Evolutionary conservation across 1,284 basidiomycete species (phyloP).

Genomic region (Laetiporus sulphureus): DNA sequence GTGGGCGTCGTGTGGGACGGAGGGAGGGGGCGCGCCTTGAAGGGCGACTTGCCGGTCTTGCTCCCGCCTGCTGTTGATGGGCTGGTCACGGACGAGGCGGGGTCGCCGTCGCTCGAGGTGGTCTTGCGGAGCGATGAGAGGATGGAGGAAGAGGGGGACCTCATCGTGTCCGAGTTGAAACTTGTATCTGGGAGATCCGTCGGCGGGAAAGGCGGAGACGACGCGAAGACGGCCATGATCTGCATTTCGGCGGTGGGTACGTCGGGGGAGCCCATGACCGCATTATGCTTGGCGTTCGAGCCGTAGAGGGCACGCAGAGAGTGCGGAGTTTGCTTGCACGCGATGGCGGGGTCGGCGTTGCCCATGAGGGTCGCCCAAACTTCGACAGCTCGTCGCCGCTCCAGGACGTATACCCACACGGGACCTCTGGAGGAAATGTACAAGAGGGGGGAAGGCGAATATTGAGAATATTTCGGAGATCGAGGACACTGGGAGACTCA

Average conservation of each 20-base stretch:
- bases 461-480: conserved; percentile 4
- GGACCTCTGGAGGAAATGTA: conserved; percentile 46
- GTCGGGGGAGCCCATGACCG: conserved; percentile 64
- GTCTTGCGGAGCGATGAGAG: conserved; percentile 37
- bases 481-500: conserved; percentile 35
- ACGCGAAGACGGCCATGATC: conserved; percentile 68
- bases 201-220: conserved; percentile 69
- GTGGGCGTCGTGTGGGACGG: conserved; percentile 51
- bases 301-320: conserved; percentile 67
- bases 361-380: conserved; percentile 73
- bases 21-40: conserved; percentile 71
- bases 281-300: conserved; percentile 46
- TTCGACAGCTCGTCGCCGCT: conserved; percentile 69
- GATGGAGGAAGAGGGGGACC: conserved; percentile 40
- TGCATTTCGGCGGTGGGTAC: conserved; percentile 62
- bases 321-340: conserved; percentile 46
- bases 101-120: conserved; percentile 29
- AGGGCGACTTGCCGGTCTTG: conserved; percentile 40
- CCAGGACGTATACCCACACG: conserved; percentile 82
- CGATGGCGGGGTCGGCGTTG: conserved; percentile 48
- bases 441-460: conserved; percentile 1
- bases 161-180: conserved; percentile 34
- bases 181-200: conserved; percentile 51
- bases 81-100: conserved; percentile 36
- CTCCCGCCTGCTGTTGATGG: conserved; percentile 29